These are phyloP conservation scores for Flaveria trinervia DNA, from an alignment of 129 eudicot genomes.

Conservation along the genomic window DNA sequence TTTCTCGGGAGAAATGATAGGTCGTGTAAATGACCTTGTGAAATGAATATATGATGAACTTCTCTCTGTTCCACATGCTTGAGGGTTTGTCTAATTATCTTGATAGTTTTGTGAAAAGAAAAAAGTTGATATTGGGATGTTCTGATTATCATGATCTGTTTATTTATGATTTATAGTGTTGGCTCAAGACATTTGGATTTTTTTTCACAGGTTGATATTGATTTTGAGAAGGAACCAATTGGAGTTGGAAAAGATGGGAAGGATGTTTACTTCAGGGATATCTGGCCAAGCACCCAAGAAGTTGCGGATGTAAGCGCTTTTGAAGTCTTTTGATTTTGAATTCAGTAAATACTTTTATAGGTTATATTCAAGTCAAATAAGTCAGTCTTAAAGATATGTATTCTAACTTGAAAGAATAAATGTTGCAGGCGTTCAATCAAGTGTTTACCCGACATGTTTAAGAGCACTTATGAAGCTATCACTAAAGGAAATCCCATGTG, in stretches of 20 bases:
- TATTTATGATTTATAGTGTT: neutral
- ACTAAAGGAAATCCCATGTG: constrained; percentile 91
- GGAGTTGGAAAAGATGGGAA: constrained; percentile 95
- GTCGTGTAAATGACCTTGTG: constrained; percentile 13
- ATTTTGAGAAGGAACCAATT: constrained; percentile 91
- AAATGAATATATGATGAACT: neutral
- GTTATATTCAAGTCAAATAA: neutral
- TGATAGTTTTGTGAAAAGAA: neutral
- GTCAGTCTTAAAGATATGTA: too few relatives aligned
- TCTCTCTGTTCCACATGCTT: neutral
- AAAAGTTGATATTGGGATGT: neutral
- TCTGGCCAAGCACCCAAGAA: constrained; percentile 92
- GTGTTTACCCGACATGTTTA: constrained; percentile 96
- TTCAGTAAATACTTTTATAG: neutral
- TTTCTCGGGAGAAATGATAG: neutral
- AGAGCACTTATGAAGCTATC: constrained; percentile 88
- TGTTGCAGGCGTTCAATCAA: constrained; percentile 81
- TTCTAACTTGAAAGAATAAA: neutral
- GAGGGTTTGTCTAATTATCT: neutral
- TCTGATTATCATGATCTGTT: neutral
- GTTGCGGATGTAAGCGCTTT: constrained; percentile 58
- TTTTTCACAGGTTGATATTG: constrained; percentile 79
- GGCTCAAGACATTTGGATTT: constrained; percentile 2
- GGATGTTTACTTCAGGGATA: constrained; percentile 75
- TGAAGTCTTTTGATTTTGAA: neutral